Evolutionary conservation across 139 green algal species (phyloP).

Genomic region (Chlorella sp.): DNA sequence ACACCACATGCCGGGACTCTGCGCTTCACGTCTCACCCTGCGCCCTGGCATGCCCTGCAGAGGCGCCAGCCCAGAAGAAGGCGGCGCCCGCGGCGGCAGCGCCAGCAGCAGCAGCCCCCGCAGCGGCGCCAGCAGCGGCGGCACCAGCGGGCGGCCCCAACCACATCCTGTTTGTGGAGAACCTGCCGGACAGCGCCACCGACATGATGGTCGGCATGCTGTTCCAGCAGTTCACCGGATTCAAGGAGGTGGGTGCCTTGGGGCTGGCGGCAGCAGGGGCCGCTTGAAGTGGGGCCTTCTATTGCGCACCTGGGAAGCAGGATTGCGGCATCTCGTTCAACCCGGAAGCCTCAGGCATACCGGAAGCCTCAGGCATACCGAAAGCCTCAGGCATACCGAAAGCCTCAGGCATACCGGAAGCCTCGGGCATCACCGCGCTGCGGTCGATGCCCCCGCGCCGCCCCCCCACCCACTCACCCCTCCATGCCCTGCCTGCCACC

Average conservation of each 20-base stretch:
- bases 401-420: too few relatives aligned
- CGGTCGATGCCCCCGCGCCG: too few relatives aligned
- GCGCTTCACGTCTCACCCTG: too few relatives aligned
- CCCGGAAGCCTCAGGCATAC: not conserved
- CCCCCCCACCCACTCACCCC: too few relatives aligned
- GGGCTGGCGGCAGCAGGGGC: too few relatives aligned
- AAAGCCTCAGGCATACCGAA: not conserved
- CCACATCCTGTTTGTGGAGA: constrained; percentile 94
- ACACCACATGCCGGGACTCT: too few relatives aligned
- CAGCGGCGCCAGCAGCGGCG: not conserved
- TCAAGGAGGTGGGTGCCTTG: constrained; percentile 73
- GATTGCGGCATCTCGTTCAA: not conserved
- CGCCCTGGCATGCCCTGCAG: too few relatives aligned
- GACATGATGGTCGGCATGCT: constrained; percentile 90
- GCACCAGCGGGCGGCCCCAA: not conserved
- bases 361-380: not conserved
- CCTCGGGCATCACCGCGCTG: too few relatives aligned
- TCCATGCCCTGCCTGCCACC: constrained; percentile 34
- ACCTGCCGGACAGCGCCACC: constrained; percentile 88
- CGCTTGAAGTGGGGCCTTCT: too few relatives aligned
- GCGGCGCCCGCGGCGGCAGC: not conserved
- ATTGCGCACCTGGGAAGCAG: not conserved
- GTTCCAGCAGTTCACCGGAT: constrained; percentile 96
- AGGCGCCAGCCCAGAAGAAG: constrained; percentile 21
- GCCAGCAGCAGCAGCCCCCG: not conserved